Conservation (phyloP, 768 basidiomycete genomes). For the Naganishia vaughanmartiniae region DNA sequence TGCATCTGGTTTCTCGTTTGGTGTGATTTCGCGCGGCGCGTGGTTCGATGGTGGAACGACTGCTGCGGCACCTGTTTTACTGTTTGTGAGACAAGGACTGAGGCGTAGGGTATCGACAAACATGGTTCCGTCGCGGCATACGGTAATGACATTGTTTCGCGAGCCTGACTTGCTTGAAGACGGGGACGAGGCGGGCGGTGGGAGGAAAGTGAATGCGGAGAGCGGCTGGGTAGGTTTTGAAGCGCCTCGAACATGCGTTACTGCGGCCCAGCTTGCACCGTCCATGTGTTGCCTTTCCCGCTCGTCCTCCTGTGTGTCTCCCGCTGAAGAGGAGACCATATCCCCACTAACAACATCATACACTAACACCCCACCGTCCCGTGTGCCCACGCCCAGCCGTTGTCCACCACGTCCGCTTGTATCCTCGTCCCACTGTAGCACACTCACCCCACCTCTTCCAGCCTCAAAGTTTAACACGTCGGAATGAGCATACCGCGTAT, state of each 20-base stretch:
- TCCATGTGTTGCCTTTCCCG: neutral
- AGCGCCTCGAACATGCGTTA: conserved; percentile 34
- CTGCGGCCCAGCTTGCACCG: conserved; percentile 15
- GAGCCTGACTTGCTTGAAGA: neutral
- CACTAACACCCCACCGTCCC: conserved; percentile 44
- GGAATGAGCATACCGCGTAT: conserved; percentile 36
- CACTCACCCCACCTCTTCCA: conserved; percentile 33
- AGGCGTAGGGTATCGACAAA: conserved; percentile 41
- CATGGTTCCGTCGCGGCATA: conserved; percentile 44
- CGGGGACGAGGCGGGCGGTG: neutral
- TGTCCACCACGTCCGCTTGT: conserved; percentile 25
- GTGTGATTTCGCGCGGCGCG: neutral
- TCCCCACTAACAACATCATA: conserved; percentile 44
- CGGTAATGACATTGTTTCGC: conserved; percentile 40
- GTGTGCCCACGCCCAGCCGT: conserved; percentile 40
- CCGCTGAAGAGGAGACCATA: neutral
- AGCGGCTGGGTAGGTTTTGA: conserved; percentile 37
- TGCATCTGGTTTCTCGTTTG: conserved; percentile 2
- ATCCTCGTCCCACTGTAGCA: conserved; percentile 38
- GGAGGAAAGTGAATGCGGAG: conserved; percentile 42
- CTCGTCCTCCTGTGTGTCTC: neutral
- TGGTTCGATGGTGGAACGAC: neutral
- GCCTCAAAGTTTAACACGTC: conserved; percentile 45
- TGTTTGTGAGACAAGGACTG: conserved; percentile 34
- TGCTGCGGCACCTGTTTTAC: neutral